Evolutionary conservation across 495 filamentous ascomycete species (phyloP).

Genomic region (Penicillium goetzii): DNA sequence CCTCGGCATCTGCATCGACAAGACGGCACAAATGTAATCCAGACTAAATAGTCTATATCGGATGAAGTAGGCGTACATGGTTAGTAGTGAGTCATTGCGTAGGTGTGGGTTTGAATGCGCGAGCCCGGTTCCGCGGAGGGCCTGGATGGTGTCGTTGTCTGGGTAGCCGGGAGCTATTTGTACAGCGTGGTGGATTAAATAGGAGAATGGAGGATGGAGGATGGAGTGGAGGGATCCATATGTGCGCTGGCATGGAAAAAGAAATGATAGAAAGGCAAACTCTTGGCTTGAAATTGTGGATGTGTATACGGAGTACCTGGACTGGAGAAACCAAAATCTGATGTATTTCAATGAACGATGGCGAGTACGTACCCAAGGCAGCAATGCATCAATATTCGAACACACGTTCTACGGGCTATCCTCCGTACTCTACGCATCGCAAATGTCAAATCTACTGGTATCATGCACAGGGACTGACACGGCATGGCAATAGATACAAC

Average conservation of each 20-base stretch:
- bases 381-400: neutral
- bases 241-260: neutral
- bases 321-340: neutral
- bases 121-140: constrained; percentile 1
- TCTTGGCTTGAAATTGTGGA: neutral
- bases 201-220: neutral
- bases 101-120: neutral
- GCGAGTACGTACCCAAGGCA: neutral
- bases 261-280: neutral
- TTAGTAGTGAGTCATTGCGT: neutral
- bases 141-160: constrained; percentile 12
- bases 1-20: neutral
- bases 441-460: neutral
- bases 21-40: neutral
- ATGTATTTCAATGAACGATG: constrained; percentile 2
- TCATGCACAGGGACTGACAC: neutral
- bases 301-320: neutral
- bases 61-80: no score
- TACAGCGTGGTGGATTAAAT: constrained; percentile 4
- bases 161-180: constrained; percentile 17
- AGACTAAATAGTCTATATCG: constrained; percentile 4
- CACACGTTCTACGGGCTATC: constrained; percentile 2
- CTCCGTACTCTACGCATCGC: neutral
- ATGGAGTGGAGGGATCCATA: neutral
- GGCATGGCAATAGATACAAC: neutral